A percentile compares a stretch with the other conserved stretches of the same genome.
These are phyloP conservation scores for Curvularia sp. DNA, from an alignment of 2,329 filamentous ascomycete species.

Conservation along the genomic window DNA sequence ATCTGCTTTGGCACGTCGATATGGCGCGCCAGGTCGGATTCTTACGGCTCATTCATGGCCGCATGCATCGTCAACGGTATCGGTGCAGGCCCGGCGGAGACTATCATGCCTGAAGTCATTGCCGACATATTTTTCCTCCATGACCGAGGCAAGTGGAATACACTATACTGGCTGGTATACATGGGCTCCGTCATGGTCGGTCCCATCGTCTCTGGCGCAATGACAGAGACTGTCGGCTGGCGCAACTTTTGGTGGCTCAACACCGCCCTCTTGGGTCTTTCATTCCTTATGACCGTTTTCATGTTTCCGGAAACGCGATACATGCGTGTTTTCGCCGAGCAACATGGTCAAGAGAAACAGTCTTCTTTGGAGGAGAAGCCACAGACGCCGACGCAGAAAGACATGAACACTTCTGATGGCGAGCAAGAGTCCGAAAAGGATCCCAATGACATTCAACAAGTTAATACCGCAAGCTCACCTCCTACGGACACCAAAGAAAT, in stretches of 20 bases:
- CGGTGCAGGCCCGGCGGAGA: constrained; percentile 68
- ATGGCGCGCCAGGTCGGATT: constrained; percentile 65
- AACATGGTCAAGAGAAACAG: constrained; percentile 20
- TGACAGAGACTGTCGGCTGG: constrained; percentile 67
- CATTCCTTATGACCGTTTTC: constrained; percentile 62
- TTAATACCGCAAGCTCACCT: constrained; percentile 28
- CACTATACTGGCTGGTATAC: constrained; percentile 67
- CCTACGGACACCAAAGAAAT: constrained; percentile 33
- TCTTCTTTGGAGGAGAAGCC: constrained; percentile 32
- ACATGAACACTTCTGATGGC: constrained; percentile 18
- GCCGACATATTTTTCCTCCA: constrained; percentile 71
- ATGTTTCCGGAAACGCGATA: constrained; percentile 71
- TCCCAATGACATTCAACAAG: constrained; percentile 37
- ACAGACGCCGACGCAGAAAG: constrained; percentile 19
- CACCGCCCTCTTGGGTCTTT: constrained; percentile 60
- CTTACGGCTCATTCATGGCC: constrained; percentile 70
- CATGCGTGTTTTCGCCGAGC: constrained; percentile 55
- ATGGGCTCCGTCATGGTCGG: constrained; percentile 67
- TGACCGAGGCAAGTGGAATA: constrained; percentile 69
- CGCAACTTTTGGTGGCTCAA: constrained; percentile 73
- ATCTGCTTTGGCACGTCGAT: constrained; percentile 63
- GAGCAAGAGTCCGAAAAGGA: constrained; percentile 34
- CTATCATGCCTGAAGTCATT: constrained; percentile 68
- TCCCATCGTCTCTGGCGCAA: constrained; percentile 66
- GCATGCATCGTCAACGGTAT: constrained; percentile 68